Evolutionary conservation across 2,329 filamentous ascomycete species (phyloP), one percentile per base, ranked within the genome.

Genomic region (Aspergillus tamarii): DNA sequence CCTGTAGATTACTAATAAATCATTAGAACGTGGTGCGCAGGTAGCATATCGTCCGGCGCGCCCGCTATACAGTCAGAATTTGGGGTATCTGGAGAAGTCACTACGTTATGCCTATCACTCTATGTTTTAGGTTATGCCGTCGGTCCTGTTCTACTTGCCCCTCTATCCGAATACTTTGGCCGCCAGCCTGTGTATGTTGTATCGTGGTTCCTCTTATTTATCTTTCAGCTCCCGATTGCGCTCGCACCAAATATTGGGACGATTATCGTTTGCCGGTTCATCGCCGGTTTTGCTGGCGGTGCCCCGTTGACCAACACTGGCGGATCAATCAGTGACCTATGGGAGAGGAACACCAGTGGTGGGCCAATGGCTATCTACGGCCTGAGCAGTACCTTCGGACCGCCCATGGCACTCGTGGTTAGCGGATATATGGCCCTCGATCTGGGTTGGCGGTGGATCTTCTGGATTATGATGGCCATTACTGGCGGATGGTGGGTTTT

Each of bases 391-490:
- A 77, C 75, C 0, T 77, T 77, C 43, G 75, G 75, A 9, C 76
- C 76, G 2, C 75, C 76, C 0, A 73, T 74, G 61, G 75, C 75
- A 0, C 66, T 78, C 1, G 72, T 77, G 1, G 64, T 79, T 12
- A 74, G 70, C 12, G 76, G 76, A 1, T 79, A 77, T 58, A 73
- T 34, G 50, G 50, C 50, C 16, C 62, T 66, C 1, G 26, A 66
- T 26, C 63, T 65, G 10, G 43, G 59, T 16, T 65, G 59, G 61
- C 77, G 81, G 26, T 87, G 85, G 85, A 84, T 84, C 60, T 87
- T 89, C 71, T 89, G 86, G 85, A 82, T 87, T 32, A 83, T 87
- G 63, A 79, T 88, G 65, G 84, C 86, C 48, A 81, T 87, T 56
- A 85, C 85, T 1, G 81, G 72, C 23, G 78, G 80, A 11, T 82